Evolutionary conservation across 129 eudicot species (phyloP).

Genomic region (Helichrysum umbraculigerum): DNA sequence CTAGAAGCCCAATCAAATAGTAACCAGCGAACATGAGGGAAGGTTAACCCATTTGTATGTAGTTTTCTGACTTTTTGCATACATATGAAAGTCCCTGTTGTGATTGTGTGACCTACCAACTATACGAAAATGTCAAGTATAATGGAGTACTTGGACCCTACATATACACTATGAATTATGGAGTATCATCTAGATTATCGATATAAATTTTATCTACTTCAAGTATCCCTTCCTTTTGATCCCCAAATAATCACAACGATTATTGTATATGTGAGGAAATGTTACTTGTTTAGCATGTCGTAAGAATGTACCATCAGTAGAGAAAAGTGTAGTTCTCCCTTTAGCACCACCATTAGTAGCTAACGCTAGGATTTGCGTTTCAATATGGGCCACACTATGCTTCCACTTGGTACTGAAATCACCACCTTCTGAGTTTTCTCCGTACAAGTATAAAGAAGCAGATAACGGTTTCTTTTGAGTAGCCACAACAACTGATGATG

Average conservation of each 20-base stretch:
- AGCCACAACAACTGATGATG: constrained; percentile 63
- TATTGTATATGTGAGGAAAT: not conserved
- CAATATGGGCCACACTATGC: constrained; percentile 74
- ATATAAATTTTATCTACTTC: not conserved
- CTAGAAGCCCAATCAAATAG: constrained; percentile 8
- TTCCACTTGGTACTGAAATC: constrained; percentile 81
- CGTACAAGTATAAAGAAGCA: constrained; percentile 78
- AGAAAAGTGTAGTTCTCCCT: constrained; percentile 72
- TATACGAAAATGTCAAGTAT: no score
- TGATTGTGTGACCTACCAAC: no score
- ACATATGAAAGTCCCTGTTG: constrained; percentile 2
- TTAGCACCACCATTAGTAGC: constrained; percentile 60
- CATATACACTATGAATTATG: no score
- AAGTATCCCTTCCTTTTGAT: not conserved
- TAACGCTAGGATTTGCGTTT: constrained; percentile 51
- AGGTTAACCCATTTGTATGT: not conserved
- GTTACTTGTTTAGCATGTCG: not conserved
- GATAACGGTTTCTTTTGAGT: constrained; percentile 44
- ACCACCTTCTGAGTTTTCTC: constrained; percentile 58
- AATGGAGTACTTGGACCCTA: no score
- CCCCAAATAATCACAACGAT: not conserved
- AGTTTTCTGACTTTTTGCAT: not conserved
- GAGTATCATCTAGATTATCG: no score
- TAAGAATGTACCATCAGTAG: constrained; percentile 73
- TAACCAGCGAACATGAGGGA: not conserved